phyloP scores from a whole-genome alignment of 495 filamentous ascomycete genomes.

The Daldinia concentrica region DNA sequence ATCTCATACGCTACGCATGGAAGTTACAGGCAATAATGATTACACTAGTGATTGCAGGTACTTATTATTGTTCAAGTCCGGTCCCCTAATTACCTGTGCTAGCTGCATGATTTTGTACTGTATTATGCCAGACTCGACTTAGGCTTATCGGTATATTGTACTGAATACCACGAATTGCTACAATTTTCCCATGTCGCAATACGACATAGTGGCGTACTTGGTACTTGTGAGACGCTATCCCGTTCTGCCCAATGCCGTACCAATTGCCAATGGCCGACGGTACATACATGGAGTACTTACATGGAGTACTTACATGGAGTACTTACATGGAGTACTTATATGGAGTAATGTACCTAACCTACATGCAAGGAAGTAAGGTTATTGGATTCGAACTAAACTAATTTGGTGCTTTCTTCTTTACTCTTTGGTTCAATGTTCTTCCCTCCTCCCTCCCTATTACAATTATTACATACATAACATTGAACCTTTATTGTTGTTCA shows the following conservation, averaged over 20 bases:
- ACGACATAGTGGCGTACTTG: constrained; percentile 22
- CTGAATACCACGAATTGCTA: neutral
- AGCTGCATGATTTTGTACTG: neutral
- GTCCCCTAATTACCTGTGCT: neutral
- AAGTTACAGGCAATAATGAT: constrained; percentile 1
- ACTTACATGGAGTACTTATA: neutral
- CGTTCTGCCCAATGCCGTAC: neutral
- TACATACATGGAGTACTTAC: constrained; percentile 1
- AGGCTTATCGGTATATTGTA: constrained; percentile 3
- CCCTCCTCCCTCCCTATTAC: neutral
- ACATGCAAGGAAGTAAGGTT: constrained; percentile 5
- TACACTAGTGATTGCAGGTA: neutral
- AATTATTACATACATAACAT: constrained; percentile 1
- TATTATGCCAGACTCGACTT: neutral
- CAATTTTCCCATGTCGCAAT: neutral
- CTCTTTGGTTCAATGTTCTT: neutral
- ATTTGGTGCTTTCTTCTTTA: constrained; percentile 9
- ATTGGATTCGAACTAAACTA: constrained; percentile 1
- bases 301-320: too few relatives aligned
- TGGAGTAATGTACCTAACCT: constrained; percentile 1
- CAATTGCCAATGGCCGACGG: constrained; percentile 7
- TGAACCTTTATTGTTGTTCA: neutral
- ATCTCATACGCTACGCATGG: neutral
- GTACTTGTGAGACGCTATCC: constrained; percentile 8
- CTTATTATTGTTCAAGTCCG: neutral